Percentiles rank a stretch among this genome's conserved stretches.
These are phyloP conservation scores for Capillidium rhysosporum DNA, from an alignment of 371 early-diverging fungal genomes.

Conservation along the genomic window DNA sequence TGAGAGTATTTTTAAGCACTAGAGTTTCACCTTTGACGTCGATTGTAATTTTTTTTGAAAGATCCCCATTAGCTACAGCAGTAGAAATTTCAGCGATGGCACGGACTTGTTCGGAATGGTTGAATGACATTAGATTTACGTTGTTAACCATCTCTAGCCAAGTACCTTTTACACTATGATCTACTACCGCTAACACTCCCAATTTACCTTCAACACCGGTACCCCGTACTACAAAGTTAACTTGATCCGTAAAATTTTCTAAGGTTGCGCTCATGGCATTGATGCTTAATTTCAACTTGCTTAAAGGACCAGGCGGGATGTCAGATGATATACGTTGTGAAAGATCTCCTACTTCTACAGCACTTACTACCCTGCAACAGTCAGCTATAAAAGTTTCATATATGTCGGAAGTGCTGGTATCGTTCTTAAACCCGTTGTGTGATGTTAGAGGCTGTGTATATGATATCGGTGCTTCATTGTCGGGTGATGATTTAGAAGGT, in stretches of 20 bases:
- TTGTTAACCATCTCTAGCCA: conserved; percentile 50
- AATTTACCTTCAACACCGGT: conserved; percentile 43
- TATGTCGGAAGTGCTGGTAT: no score
- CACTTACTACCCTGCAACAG: conserved; percentile 8
- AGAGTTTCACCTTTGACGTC: conserved; percentile 43
- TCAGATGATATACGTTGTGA: conserved; percentile 7
- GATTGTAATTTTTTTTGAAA: conserved; percentile 38
- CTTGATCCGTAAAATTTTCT: conserved; percentile 26
- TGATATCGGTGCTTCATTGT: not conserved
- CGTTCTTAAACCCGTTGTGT: no score
- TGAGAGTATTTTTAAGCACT: conserved; percentile 44
- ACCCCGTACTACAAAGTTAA: conserved; percentile 33
- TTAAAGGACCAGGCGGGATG: conserved; percentile 10
- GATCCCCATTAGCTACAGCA: conserved; percentile 48
- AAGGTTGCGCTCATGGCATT: conserved; percentile 44
- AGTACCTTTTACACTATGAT: conserved; percentile 31
- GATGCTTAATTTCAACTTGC: conserved; percentile 25
- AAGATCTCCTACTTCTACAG: conserved; percentile 10
- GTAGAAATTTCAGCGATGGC: conserved; percentile 52
- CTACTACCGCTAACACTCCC: conserved; percentile 30
- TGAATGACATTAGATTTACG: conserved; percentile 39
- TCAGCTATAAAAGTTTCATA: no score
- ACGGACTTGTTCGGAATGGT: conserved; percentile 43
- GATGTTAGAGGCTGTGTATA: no score
- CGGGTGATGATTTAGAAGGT: not conserved